phyloP scores from a whole-genome alignment of 306 rosid genomes.

The Quercus variabilis region DNA sequence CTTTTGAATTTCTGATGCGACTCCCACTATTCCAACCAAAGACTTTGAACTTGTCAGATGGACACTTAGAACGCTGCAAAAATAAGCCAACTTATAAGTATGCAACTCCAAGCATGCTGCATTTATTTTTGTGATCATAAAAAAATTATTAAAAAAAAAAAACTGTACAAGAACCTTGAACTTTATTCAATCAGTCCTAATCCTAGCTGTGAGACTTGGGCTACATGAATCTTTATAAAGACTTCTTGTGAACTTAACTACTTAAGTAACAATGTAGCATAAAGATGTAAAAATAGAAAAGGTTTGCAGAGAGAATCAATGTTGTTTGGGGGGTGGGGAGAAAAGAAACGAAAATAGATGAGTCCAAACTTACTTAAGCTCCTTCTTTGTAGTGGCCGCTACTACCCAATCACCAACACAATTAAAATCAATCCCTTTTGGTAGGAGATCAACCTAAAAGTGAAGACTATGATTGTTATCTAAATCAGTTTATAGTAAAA shows the following conservation, averaged over 20 bases:
- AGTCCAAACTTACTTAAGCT: constrained; percentile 62
- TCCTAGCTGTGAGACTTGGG: too few species aligned
- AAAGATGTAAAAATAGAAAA: constrained; percentile 1
- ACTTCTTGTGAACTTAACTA: background rate
- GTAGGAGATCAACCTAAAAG: constrained; percentile 84
- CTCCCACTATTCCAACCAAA: constrained; percentile 84
- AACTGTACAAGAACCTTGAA: too few species aligned
- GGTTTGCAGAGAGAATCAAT: background rate
- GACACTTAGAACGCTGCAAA: constrained; percentile 80
- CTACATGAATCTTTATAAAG: too few species aligned
- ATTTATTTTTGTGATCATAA: background rate
- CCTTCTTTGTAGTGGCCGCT: constrained; percentile 77
- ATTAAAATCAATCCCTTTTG: constrained; percentile 85
- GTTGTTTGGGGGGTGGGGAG: background rate
- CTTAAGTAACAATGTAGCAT: background rate
- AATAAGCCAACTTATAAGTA: constrained; percentile 17
- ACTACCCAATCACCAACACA: constrained; percentile 96
- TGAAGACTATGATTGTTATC: constrained; percentile 8
- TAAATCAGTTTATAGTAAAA: background rate
- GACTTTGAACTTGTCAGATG: constrained; percentile 91
- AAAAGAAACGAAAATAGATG: background rate
- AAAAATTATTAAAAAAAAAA: background rate
- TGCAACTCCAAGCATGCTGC: background rate
- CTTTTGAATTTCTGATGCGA: constrained; percentile 79
- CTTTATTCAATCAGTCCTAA: too few species aligned